Percentiles rank a stretch among this genome's conserved stretches.
These are phyloP conservation scores for Nevesoporus exiguus DNA, from an alignment of 768 basidiomycete genomes.

Conservation along the genomic window DNA sequence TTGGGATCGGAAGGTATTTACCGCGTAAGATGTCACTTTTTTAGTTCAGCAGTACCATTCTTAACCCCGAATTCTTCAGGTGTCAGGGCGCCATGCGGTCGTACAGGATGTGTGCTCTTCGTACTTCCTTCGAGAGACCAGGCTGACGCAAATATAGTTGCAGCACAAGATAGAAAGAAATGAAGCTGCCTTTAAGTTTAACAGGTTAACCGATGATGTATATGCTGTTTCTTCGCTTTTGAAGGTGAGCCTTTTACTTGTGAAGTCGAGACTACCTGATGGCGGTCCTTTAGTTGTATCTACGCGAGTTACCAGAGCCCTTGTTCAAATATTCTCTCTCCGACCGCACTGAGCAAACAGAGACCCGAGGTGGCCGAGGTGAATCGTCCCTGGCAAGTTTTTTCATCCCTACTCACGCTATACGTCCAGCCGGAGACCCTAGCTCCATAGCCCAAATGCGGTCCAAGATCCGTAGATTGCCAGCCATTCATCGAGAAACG, in stretches of 20 bases:
- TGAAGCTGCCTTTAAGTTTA: constrained; percentile 72
- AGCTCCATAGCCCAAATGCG: constrained; percentile 71
- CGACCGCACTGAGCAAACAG: constrained; percentile 79
- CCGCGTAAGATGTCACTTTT: constrained; percentile 43
- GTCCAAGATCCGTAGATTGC: constrained; percentile 82
- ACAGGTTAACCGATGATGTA: constrained; percentile 68
- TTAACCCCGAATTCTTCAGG: constrained; percentile 38
- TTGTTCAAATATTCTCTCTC: constrained; percentile 77
- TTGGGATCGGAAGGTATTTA: constrained; percentile 80
- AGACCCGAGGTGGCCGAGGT: constrained; percentile 77
- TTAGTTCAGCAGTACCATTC: background rate
- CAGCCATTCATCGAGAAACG: constrained; percentile 80
- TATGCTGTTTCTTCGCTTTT: constrained; percentile 81
- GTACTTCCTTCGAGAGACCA: background rate
- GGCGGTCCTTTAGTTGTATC: constrained; percentile 50
- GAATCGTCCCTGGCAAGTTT: constrained; percentile 7
- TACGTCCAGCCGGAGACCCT: constrained; percentile 57
- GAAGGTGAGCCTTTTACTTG: constrained; percentile 49
- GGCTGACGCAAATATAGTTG: constrained; percentile 43
- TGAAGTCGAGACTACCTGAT: constrained; percentile 1
- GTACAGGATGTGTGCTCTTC: constrained; percentile 66
- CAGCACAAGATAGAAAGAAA: constrained; percentile 86
- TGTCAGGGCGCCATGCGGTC: constrained; percentile 80
- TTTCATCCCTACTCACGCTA: background rate
- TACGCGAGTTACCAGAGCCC: constrained; percentile 87